Conservation (phyloP, 2,329 filamentous ascomycete species). For the Ascochyta pisi region DNA sequence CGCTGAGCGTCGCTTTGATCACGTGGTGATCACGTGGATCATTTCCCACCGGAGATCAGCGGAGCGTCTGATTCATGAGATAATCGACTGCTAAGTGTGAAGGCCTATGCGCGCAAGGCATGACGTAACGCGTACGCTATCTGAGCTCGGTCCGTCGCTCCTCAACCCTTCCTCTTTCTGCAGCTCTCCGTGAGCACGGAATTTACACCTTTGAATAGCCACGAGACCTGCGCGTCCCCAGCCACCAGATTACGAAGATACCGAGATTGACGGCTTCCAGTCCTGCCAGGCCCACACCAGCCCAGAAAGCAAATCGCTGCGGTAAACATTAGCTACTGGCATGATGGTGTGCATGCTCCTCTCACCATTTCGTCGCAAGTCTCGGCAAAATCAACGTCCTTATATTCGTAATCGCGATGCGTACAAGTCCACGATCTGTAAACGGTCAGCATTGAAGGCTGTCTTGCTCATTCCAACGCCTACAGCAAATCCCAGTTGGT, state of each 20-base stretch:
- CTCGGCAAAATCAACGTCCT: constrained; percentile 22
- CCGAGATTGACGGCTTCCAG: constrained; percentile 26
- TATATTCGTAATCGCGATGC: constrained; percentile 21
- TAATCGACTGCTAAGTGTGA: too few relatives aligned
- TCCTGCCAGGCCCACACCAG: constrained; percentile 22
- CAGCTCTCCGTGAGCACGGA: neutral
- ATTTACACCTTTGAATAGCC: constrained; percentile 22
- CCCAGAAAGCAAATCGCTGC: constrained; percentile 28
- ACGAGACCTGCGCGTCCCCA: constrained; percentile 17
- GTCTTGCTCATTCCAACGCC: neutral
- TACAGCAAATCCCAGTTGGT: constrained; percentile 31
- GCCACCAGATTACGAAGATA: constrained; percentile 25
- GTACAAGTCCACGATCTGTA: constrained; percentile 28
- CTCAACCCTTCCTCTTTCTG: neutral
- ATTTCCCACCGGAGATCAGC: too few relatives aligned
- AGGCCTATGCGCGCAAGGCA: neutral
- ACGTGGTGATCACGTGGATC: too few relatives aligned
- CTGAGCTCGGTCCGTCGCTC: neutral
- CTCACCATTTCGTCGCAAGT: constrained; percentile 28
- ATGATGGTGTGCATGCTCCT: neutral
- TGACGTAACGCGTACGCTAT: constrained; percentile 1
- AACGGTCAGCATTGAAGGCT: neutral
- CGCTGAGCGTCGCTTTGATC: too few relatives aligned
- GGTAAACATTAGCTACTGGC: constrained; percentile 1
- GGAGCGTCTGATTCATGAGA: too few relatives aligned